phyloP scores from a whole-genome alignment of 305 asterid species.

The Fraxinus albicans region DNA sequence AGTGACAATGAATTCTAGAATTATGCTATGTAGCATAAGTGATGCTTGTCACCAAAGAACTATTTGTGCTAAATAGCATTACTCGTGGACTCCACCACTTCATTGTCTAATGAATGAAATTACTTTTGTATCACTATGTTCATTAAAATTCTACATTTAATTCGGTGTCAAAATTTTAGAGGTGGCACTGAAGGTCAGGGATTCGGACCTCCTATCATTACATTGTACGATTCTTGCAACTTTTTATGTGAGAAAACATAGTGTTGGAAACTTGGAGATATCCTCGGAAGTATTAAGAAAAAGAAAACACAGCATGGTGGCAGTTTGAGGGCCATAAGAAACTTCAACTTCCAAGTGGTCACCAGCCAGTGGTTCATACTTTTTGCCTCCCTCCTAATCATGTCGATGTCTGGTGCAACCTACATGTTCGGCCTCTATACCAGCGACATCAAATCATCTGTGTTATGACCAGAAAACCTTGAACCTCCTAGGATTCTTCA shows the following conservation, averaged over 20 bases:
- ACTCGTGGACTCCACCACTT: background rate
- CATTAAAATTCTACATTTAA: background rate
- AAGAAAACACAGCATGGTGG: background rate
- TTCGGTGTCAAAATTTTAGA: background rate
- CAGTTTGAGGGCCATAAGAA: conserved; percentile 11
- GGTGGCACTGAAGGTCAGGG: background rate
- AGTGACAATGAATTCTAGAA: background rate
- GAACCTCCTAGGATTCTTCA: conserved; percentile 57
- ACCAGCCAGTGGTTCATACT: conserved; percentile 60
- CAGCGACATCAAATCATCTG: conserved; percentile 41
- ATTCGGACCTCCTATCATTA: background rate
- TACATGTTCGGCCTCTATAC: conserved; percentile 63
- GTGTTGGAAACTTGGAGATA: background rate
- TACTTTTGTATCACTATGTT: background rate
- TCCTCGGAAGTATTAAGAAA: background rate
- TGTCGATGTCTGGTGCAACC: conserved; percentile 57
- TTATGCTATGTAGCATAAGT: background rate
- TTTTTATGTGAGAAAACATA: background rate
- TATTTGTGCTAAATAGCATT: background rate
- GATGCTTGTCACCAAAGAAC: background rate
- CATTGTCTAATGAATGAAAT: background rate
- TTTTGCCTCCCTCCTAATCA: conserved; percentile 48
- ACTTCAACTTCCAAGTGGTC: conserved; percentile 31
- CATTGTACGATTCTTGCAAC: background rate
- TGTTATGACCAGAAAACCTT: conserved; percentile 56